Base-by-base conservation (phyloP, 2,329 filamentous ascomycete genomes). In the Ampelomyces quisqualis region DNA sequence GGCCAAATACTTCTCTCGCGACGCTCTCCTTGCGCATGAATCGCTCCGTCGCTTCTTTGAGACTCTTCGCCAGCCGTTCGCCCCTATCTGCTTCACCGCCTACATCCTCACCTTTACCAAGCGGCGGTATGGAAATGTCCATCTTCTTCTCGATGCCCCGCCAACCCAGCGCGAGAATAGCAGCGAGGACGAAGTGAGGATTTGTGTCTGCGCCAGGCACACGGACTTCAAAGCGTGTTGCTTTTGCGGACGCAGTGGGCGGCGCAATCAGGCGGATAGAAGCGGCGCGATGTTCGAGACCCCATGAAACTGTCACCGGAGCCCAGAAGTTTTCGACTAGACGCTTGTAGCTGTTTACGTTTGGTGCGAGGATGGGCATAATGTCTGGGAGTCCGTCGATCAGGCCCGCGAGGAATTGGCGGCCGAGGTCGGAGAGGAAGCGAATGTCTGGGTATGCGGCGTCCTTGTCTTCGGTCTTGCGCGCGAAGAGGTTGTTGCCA, bases 311-410 rank as follows among this genome's bases (percentile, higher is more conserved):
- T 0, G 91, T 96, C 5, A 98, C 93, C 0, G 93, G 93, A 0
- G 93, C 93, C 93, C 93, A 98, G 72, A 96, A 97, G 72, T 97
- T 97, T 74, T 98, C 93, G 2, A 98, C 93, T 0, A 98, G 79
- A 3, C 93, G 85, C 73, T 98, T 98, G 77, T 98, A 98, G 47
- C 88, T 95, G 77, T 98, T 98, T 62, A 98, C 81, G 1, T 89
- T 98, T 0, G 93, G 93, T 1, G 91, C 93, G 9, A 98, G 77
- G 43, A 97, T 76, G 1, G 93, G 93, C 93, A 98, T 98, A 54
- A 97, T 82, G 62, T 96, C 89, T 2, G 93, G 89, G 3, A 98
- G 78, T 10, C 91, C 93, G 17, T 88, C 85, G 0, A 98, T 77
- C 2, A 98, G 70, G 6, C 93, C 93, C 0, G 93, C 93, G 1